A percentile compares a stretch with the other conserved stretches of the same genome.
phyloP scores from a whole-genome alignment of 306 rosid genomes.

The Sechiopsis laciniata region DNA sequence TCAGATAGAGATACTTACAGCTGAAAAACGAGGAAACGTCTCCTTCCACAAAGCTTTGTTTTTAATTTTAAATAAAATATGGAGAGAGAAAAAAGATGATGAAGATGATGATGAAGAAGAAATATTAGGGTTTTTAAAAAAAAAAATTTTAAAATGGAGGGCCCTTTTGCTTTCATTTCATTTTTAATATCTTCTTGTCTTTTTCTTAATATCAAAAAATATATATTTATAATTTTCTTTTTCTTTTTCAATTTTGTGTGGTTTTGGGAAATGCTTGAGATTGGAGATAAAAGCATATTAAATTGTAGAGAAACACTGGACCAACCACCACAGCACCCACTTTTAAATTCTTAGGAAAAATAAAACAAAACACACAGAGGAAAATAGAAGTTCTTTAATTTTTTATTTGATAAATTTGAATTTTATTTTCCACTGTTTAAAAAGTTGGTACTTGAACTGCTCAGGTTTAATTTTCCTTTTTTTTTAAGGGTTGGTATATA shows the following conservation, averaged over 20 bases:
- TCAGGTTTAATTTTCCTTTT: not conserved
- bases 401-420: not conserved
- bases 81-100: not conserved
- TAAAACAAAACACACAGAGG: not conserved
- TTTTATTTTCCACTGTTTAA: not conserved
- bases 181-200: constrained; percentile 88
- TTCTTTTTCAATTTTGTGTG: constrained; percentile 25
- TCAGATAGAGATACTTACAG: not conserved
- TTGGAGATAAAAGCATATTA: constrained; percentile 20
- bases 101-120: constrained; percentile 25
- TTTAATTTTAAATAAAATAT: no score
- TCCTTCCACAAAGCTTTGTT: no score
- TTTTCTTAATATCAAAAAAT: constrained; percentile 41
- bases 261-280: constrained; percentile 22
- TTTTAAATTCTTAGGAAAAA: constrained; percentile 2
- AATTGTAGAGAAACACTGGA: constrained; percentile 7
- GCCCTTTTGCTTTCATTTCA: constrained; percentile 49
- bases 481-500: not conserved
- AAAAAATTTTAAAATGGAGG: constrained; percentile 28
- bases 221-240: constrained; percentile 20
- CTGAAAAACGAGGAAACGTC: no score
- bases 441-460: not conserved
- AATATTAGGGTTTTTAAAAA: not conserved
- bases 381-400: not conserved
- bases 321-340: constrained; percentile 24